phyloP scores from a whole-genome alignment of 257 asterid species.

The Lycium barbarum region DNA sequence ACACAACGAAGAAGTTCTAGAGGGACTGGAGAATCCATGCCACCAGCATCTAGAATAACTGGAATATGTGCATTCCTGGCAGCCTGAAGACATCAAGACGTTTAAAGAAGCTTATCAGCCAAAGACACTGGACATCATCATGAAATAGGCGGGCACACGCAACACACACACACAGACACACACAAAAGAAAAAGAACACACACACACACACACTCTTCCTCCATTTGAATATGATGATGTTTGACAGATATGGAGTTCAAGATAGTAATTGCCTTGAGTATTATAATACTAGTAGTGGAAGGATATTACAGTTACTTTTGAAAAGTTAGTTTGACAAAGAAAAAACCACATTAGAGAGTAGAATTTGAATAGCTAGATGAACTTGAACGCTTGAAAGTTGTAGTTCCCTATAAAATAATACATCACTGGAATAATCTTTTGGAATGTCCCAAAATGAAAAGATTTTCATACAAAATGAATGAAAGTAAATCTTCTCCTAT shows the following conservation, averaged over 20 bases:
- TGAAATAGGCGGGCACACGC: neutral
- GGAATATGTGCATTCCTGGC: conserved; percentile 80
- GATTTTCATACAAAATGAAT: neutral
- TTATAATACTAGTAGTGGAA: neutral
- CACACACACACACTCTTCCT: neutral
- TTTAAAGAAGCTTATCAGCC: conserved; percentile 28
- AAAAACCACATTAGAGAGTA: neutral
- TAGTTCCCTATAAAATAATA: neutral
- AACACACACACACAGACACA: neutral
- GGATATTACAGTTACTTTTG: neutral
- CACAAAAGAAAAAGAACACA: no score
- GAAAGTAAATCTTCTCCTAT: neutral
- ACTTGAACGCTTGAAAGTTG: neutral
- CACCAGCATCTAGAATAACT: conserved; percentile 97
- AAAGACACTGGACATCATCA: neutral
- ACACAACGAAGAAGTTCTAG: conserved; percentile 59
- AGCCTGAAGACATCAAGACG: conserved; percentile 58
- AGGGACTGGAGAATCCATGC: conserved; percentile 84
- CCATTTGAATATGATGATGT: neutral
- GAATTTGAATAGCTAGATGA: neutral
- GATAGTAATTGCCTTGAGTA: neutral
- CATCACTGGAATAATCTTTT: neutral
- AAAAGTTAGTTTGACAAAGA: conserved; percentile 1
- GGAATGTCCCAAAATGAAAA: neutral
- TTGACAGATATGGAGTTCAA: neutral